Evolutionary conservation across 768 basidiomycete species (phyloP).

Genomic region (Infundibulicybe gibba): DNA sequence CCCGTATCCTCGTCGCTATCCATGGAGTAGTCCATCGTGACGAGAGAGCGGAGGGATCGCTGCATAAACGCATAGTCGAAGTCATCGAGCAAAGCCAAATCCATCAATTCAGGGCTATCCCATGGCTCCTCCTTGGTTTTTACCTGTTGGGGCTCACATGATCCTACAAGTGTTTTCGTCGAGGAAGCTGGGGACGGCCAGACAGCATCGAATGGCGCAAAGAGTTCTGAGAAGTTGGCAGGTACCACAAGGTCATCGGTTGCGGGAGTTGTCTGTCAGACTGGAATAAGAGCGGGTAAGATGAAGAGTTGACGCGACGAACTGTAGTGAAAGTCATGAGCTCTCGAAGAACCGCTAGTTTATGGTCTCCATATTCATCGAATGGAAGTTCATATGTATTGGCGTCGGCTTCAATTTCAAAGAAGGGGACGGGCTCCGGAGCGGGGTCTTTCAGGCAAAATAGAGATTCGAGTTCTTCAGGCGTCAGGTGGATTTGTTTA

Average conservation of each 20-base stretch:
- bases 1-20: too few relatives aligned
- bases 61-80: too few relatives aligned
- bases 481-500: background rate
- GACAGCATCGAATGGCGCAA: background rate
- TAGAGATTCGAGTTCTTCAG: constrained; percentile 5
- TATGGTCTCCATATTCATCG: constrained; percentile 14
- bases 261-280: too few relatives aligned
- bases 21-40: too few relatives aligned
- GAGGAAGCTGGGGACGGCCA: background rate
- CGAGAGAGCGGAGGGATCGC: too few relatives aligned
- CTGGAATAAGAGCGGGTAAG: background rate
- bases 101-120: too few relatives aligned
- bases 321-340: constrained; percentile 1
- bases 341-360: constrained; percentile 10
- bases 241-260: background rate
- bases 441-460: constrained; percentile 4
- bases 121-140: too few relatives aligned
- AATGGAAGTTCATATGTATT: constrained; percentile 10
- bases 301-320: background rate
- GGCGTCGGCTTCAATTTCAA: constrained; percentile 11
- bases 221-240: background rate
- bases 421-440: constrained; percentile 10
- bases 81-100: too few relatives aligned
- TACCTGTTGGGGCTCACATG: too few relatives aligned
- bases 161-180: background rate